phyloP scores from a whole-genome alignment of 2,329 filamentous ascomycete genomes.

The Canariomyces notabilis region DNA sequence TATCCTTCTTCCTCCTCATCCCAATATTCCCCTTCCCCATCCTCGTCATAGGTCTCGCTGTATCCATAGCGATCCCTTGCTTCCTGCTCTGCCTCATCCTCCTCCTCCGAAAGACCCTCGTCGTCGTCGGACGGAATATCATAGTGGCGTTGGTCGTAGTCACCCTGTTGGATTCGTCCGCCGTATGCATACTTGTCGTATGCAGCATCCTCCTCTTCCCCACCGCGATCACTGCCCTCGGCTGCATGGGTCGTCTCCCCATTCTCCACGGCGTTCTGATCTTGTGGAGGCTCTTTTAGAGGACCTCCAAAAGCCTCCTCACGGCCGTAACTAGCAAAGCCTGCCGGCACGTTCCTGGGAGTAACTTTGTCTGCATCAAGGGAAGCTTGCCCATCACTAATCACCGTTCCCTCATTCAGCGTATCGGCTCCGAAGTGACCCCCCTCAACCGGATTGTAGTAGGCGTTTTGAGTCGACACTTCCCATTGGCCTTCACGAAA shows the following conservation, averaged over 20 bases:
- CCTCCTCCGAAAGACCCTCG: slow-evolving; percentile 23
- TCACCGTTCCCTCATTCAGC: slow-evolving; percentile 16
- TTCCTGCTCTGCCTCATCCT: slow-evolving; percentile 22
- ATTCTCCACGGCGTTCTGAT: slow-evolving; percentile 4
- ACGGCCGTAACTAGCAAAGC: slow-evolving; percentile 24
- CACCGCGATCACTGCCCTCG: slow-evolving; percentile 17
- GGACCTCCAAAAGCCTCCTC: not conserved
- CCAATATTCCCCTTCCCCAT: slow-evolving; percentile 17
- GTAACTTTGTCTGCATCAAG: slow-evolving; percentile 12
- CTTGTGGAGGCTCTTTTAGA: not conserved
- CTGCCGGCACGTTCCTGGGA: slow-evolving; percentile 18
- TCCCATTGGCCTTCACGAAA: slow-evolving; percentile 22
- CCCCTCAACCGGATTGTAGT: slow-evolving; percentile 23
- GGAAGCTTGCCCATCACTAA: slow-evolving; percentile 10
- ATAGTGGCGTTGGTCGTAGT: slow-evolving; percentile 27
- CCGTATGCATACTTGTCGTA: slow-evolving; percentile 19
- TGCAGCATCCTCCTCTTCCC: slow-evolving; percentile 15
- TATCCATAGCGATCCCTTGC: slow-evolving; percentile 19
- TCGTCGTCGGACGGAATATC: slow-evolving; percentile 22
- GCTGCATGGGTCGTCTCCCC: slow-evolving; percentile 4
- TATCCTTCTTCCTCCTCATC: slow-evolving; percentile 28
- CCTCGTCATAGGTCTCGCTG: slow-evolving; percentile 19
- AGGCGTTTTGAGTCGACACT: slow-evolving; percentile 17
- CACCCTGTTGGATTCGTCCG: slow-evolving; percentile 23
- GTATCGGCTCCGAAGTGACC: slow-evolving; percentile 23